Percentiles rank a stretch among this genome's conserved stretches.
phyloP scores from a whole-genome alignment of 768 basidiomycete genomes.

The Termitomyces sp. region DNA sequence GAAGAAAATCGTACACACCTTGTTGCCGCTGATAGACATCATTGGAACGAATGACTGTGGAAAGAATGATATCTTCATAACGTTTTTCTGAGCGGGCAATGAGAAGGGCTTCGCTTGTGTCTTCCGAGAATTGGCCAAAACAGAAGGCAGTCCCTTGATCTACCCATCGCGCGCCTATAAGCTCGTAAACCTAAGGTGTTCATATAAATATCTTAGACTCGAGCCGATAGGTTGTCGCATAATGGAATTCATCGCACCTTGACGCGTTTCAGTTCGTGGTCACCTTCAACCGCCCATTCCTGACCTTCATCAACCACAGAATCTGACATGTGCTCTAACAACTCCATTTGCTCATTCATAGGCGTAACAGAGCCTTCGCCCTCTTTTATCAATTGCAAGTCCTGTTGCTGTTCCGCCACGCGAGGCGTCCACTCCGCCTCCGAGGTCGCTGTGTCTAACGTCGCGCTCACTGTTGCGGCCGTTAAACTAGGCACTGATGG shows the following conservation, averaged over 20 bases:
- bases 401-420: slow-evolving; percentile 10
- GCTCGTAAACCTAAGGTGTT: slow-evolving; percentile 79
- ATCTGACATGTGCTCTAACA: slow-evolving; percentile 42
- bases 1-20: slow-evolving; percentile 33
- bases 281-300: slow-evolving; percentile 60
- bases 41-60: slow-evolving; percentile 75
- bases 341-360: slow-evolving; percentile 41
- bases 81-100: slow-evolving; percentile 81
- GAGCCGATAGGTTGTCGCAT: neutral
- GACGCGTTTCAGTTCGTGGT: slow-evolving; percentile 82
- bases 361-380: slow-evolving; percentile 29
- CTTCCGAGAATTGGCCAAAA: slow-evolving; percentile 81
- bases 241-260: slow-evolving; percentile 43
- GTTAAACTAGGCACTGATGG: neutral
- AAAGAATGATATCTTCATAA: slow-evolving; percentile 68
- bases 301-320: slow-evolving; percentile 50
- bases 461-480: slow-evolving; percentile 4
- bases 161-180: slow-evolving; percentile 86
- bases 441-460: neutral
- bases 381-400: slow-evolving; percentile 30
- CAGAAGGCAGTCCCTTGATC: slow-evolving; percentile 98
- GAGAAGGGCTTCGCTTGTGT: slow-evolving; percentile 73
- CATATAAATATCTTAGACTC: slow-evolving; percentile 6
- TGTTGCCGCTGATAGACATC: slow-evolving; percentile 88
- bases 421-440: neutral